These are phyloP conservation scores for Coffea canephora DNA, from an alignment of 257 asterid genomes.

Conservation along the genomic window DNA sequence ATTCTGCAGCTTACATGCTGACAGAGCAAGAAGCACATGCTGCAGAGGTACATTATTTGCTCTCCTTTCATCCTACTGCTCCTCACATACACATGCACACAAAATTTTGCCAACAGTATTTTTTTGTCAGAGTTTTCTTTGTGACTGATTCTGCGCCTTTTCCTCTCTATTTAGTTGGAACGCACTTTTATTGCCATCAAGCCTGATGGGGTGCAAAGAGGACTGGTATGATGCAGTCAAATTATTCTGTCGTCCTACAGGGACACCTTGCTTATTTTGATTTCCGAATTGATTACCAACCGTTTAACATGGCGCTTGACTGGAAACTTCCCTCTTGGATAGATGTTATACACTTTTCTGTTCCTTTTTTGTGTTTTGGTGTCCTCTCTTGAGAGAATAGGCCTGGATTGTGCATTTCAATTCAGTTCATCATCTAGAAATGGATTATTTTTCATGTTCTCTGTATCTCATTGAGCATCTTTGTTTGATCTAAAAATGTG, in stretches of 20 bases:
- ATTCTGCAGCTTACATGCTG: slow-evolving; percentile 69
- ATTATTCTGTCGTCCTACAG: slow-evolving; percentile 3
- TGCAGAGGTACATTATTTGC: slow-evolving; percentile 57
- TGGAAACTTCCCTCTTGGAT: background rate
- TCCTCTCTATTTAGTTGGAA: slow-evolving; percentile 55
- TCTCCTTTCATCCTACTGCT: background rate
- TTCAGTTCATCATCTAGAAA: background rate
- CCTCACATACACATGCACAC: background rate
- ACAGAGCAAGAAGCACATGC: slow-evolving; percentile 89
- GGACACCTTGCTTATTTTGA: background rate
- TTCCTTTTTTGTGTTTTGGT: background rate
- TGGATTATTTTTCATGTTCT: background rate
- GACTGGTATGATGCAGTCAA: slow-evolving; percentile 57
- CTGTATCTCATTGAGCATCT: slow-evolving; percentile 2
- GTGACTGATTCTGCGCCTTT: slow-evolving; percentile 24
- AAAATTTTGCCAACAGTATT: background rate
- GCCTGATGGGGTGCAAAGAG: slow-evolving; percentile 99
- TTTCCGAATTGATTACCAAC: background rate
- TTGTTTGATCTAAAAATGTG: slow-evolving; percentile 17
- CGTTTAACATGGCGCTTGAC: background rate
- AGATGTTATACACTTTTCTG: background rate
- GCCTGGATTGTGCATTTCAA: background rate
- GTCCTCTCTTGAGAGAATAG: background rate
- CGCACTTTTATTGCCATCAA: slow-evolving; percentile 95
- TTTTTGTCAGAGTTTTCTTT: slow-evolving; percentile 4